Conservation (phyloP, 2,329 filamentous ascomycete species). For the Fusarium pininemorale region DNA sequence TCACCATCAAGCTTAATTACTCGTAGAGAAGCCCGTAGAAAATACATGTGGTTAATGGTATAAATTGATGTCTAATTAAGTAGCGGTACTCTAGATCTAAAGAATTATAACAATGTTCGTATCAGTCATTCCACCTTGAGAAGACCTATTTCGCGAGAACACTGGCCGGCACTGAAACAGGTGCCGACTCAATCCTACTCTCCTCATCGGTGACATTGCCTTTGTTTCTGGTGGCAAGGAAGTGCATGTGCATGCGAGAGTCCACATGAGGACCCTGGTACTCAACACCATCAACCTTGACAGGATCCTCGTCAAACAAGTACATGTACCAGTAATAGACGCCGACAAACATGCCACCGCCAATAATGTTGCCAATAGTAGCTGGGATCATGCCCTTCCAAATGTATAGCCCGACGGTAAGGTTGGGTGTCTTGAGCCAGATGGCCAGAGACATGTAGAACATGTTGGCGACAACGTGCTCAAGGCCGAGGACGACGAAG, state of each 20-base stretch:
- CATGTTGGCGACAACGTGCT: slow-evolving; percentile 68
- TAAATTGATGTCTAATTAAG: neutral
- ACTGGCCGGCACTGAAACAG: slow-evolving; percentile 7
- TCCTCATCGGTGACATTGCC: slow-evolving; percentile 26
- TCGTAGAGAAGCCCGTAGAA: rapidly evolving
- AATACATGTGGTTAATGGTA: rapidly evolving
- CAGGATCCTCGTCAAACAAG: slow-evolving; percentile 15
- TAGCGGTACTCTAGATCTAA: neutral
- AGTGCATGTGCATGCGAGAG: slow-evolving; percentile 7
- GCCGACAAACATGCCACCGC: slow-evolving; percentile 62
- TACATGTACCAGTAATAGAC: slow-evolving; percentile 46
- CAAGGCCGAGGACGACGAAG: slow-evolving; percentile 62
- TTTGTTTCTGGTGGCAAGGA: slow-evolving; percentile 10
- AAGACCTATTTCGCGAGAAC: neutral
- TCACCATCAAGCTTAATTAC: neutral
- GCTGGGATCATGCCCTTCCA: slow-evolving; percentile 67
- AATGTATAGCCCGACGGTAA: slow-evolving; percentile 62
- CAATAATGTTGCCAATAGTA: slow-evolving; percentile 62
- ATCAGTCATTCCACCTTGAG: rapidly evolving
- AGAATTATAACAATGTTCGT: neutral
- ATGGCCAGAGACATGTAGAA: slow-evolving; percentile 62
- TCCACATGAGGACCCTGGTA: slow-evolving; percentile 13
- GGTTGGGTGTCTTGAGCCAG: slow-evolving; percentile 54
- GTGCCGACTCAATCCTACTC: slow-evolving; percentile 15
- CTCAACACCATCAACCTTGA: slow-evolving; percentile 20